Conservation (phyloP, 768 basidiomycete species). For the Obba rivulosa region DNA sequence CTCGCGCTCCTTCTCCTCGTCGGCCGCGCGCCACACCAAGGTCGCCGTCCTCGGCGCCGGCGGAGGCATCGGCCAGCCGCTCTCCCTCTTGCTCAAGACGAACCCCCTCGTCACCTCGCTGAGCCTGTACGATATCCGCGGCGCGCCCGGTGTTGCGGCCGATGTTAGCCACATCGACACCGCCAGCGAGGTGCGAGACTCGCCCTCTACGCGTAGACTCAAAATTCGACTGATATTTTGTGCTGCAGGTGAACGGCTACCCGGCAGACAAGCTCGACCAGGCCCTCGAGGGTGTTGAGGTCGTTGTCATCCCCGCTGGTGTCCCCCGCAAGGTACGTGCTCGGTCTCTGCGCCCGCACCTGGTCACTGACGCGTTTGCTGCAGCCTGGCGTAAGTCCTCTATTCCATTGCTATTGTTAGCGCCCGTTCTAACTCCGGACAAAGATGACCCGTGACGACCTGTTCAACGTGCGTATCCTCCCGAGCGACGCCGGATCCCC, state of each 20-base stretch:
- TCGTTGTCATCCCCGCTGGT: slow-evolving; percentile 98
- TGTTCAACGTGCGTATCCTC: slow-evolving; percentile 73
- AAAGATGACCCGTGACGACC: slow-evolving; percentile 94
- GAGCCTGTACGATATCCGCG: slow-evolving; percentile 91
- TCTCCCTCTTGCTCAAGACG: slow-evolving; percentile 88
- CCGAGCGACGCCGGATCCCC: neutral
- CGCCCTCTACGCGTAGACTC: slow-evolving; percentile 1
- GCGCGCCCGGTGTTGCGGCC: slow-evolving; percentile 94
- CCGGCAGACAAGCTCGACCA: slow-evolving; percentile 83
- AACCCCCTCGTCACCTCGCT: slow-evolving; percentile 86
- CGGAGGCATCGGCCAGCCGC: slow-evolving; percentile 97
- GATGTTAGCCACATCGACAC: slow-evolving; percentile 96
- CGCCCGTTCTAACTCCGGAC: slow-evolving; percentile 17
- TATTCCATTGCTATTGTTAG: slow-evolving; percentile 3
- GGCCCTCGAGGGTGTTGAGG: slow-evolving; percentile 84
- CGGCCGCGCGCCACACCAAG: slow-evolving; percentile 67
- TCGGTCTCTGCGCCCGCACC: neutral
- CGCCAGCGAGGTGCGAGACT: slow-evolving; percentile 64
- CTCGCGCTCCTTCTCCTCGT: slow-evolving; percentile 72
- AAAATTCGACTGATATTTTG: neutral
- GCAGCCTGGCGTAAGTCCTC: slow-evolving; percentile 74
- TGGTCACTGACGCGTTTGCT: slow-evolving; percentile 21
- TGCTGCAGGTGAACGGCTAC: slow-evolving; percentile 67
- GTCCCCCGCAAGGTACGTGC: slow-evolving; percentile 88
- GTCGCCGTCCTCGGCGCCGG: slow-evolving; percentile 97